These are phyloP conservation scores for Sophora flavescens DNA, from an alignment of 306 rosid species.

Conservation along the genomic window DNA sequence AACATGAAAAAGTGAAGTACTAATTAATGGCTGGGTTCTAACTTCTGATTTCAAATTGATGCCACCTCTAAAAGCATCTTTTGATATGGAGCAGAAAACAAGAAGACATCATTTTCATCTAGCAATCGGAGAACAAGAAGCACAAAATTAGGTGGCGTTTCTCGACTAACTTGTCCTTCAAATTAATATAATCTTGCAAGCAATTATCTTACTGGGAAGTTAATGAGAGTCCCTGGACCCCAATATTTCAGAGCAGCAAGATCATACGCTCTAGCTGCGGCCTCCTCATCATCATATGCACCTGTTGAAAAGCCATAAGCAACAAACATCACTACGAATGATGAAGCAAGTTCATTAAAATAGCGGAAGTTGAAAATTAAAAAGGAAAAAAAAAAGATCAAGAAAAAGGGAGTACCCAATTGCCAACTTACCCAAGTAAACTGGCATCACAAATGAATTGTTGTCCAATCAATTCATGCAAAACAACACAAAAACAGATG, in stretches of 20 bases:
- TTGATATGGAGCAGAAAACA: constrained; percentile 5
- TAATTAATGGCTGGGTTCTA: neutral
- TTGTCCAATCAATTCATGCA: constrained; percentile 56
- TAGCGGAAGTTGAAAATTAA: too few species aligned
- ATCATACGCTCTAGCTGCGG: constrained; percentile 99
- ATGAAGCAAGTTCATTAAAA: constrained; percentile 9
- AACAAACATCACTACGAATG: constrained; percentile 25
- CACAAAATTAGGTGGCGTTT: constrained; percentile 11
- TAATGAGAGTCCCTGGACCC: constrained; percentile 99
- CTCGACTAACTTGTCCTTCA: neutral
- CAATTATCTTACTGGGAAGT: constrained; percentile 83
- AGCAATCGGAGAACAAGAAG: neutral
- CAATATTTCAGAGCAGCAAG: constrained; percentile 98
- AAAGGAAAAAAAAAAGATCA: neutral
- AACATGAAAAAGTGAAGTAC: constrained; percentile 12
- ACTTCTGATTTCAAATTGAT: constrained; percentile 8
- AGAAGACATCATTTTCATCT: constrained; percentile 20
- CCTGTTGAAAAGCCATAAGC: constrained; percentile 56
- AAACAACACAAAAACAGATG: constrained; percentile 39
- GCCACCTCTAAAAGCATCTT: constrained; percentile 23
- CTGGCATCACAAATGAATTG: constrained; percentile 60
- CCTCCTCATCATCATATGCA: constrained; percentile 98
- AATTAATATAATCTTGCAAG: neutral
- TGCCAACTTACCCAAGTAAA: constrained; percentile 88
- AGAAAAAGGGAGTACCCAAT: constrained; percentile 10